phyloP scores from a whole-genome alignment of 169 alveolate species.

The Cryptosporidium sp. region DNA sequence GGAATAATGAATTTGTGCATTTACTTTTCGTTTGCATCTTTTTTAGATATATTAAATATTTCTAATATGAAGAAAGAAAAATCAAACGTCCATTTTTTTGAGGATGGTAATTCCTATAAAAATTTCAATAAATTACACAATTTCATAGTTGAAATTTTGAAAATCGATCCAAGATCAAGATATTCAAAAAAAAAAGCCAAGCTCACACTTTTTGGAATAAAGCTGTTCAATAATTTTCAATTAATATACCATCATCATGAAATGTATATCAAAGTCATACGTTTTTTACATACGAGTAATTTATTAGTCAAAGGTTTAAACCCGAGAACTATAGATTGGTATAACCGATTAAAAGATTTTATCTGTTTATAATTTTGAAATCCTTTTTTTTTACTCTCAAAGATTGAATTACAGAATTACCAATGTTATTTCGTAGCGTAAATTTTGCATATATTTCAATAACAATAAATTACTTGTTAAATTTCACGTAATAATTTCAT shows the following conservation, averaged over 20 bases:
- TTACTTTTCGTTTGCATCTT: slow-evolving; percentile 51
- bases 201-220: slow-evolving; percentile 29
- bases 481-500: no score
- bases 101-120: background rate
- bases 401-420: background rate
- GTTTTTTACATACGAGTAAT: background rate
- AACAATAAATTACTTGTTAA: no score
- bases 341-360: background rate
- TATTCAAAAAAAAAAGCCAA: slow-evolving; percentile 16
- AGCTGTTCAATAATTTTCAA: slow-evolving; percentile 28
- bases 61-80: background rate
- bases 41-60: slow-evolving; percentile 16
- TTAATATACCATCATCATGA: slow-evolving; percentile 23
- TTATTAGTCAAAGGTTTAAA: slow-evolving; percentile 18
- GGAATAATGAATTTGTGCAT: background rate
- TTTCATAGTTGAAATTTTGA: slow-evolving; percentile 22
- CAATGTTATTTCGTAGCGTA: background rate
- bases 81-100: background rate
- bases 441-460: no score
- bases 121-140: slow-evolving; percentile 3
- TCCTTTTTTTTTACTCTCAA: background rate
- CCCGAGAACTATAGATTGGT: slow-evolving; percentile 31
- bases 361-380: background rate
- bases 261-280: slow-evolving; percentile 7
- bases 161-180: slow-evolving; percentile 24